Evolutionary conservation across 345 rosid species (phyloP), one percentile per base, ranked within the genome.

Genomic region (Camelina laxa): DNA sequence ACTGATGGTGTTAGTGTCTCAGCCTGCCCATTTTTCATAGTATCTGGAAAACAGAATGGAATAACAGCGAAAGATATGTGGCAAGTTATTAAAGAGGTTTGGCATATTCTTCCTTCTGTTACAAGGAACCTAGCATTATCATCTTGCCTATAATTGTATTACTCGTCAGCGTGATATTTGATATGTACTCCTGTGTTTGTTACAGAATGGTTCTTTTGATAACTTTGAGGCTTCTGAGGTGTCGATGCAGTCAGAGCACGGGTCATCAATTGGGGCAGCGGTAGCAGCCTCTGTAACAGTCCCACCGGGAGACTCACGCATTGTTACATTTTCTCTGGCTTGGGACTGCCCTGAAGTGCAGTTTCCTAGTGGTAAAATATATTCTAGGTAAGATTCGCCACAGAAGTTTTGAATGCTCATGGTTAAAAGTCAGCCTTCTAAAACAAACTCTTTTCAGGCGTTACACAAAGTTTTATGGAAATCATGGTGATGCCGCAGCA

Each of bases 261-360:
- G 95, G 56, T 88, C 96, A 48, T 91, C 97, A 7, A 91, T 91
- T 5, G 97, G 98, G 72, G 98, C 97, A 68, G 97, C 97, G 45
- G 83, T 94, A 77, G 93, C 96, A 42, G 97, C 96, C 35, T 83
- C 98, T 19, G 84, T 79, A 66, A 90, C 69, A 24, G 73, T 91
- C 69, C 88, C 86, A 42, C 75, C 90, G 6, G 88, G 78, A 75
- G 80, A 86, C 57, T 72, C 70, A 22, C 80, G 92, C 27, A 69
- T 75, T 27, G 84, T 89, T 59, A 90, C 87, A 48, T 94, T 94
- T 85, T 88, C 97, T 41, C 79, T 94, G 83, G 83, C 97, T 54
- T 94, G 97, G 97, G 97, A 91, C 85, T 90, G 97, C 69, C 98
- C 97, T 41, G 94, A 91, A 79, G 86, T 84, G 60, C 82, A 72